Base-by-base conservation (phyloP, 805 yeast genomes). In the Candida ipomoeae region DNA sequence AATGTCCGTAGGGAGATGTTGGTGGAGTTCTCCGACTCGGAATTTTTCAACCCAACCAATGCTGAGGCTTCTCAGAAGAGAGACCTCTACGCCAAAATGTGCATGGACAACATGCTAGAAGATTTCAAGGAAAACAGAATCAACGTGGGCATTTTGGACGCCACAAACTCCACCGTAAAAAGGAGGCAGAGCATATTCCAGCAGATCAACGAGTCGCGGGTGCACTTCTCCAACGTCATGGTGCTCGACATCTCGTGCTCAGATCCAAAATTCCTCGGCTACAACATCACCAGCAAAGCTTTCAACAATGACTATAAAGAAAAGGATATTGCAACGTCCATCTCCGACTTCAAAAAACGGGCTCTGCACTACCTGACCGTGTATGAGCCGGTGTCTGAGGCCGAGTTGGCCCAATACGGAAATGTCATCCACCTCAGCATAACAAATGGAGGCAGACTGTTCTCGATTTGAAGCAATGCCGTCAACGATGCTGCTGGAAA, bases 221-320 rank as follows among this genome's bases (percentile, higher is more conserved):
- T 67, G 1, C 65, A 66, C 8, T 50, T 55, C 31, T 51, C 57
- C 41, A 73, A 75, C 42, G 75, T 86, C 2, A 62, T 83, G 13
- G 70, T 85, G 7, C 66, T 85, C 39, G 87, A 85, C 60, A 78
- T 85, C 29, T 75, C 79, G 55, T 82, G 87, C 59, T 64, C 72
- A n/a, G 79, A 82, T 60, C 64, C 65, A 31, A 71, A 71, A 15
- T 72, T 82, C 31, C 66, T 83, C 56, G 71, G 78, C 51, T 85
- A 64, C 63, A 85, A 85, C 65, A 82, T 85, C 48, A 82, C 79
- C 57, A 79, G 81, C 46, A 85, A 85, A 63, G 77, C 89, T 0
- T 71, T 68, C 48, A 84, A 83, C 60, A 75, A 73, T 36, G 91
- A 85, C 62, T 85, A 85, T 63, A 67, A 63, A 48, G 76, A 77